Base-by-base conservation (phyloP, 495 filamentous ascomycete species). In the Wilcoxina mikolae region DNA sequence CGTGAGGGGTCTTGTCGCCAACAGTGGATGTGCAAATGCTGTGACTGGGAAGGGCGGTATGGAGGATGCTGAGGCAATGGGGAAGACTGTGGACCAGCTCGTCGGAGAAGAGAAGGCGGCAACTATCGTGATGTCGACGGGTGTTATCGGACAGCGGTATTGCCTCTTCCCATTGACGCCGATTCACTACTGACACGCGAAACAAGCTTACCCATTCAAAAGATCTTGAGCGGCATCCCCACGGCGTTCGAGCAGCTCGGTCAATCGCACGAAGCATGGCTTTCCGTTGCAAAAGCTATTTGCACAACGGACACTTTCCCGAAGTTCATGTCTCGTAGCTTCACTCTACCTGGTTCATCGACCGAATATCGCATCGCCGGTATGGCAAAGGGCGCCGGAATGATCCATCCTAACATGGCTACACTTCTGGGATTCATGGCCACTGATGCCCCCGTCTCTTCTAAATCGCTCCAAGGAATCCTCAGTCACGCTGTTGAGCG, bases 351-450 rank as follows among this genome's bases (percentile, higher is more conserved):
- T 22, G 91, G 85, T 9, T 85, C 85, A 7, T 71, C 72, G 7
- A 78, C 76, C 38, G 75, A 77, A 65, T 99, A 95, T 72, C 73
- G 76, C 60, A 82, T 99, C 24, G 87, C 84, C 24, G 91, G 91
- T 46, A 95, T 94, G 79, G 94, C 93, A 56, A 99, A 99, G 71
- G 91, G 91, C 43, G 93, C 91, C 12, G 91, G 91, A 61, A 99
- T 99, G 91, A 99, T 99, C 66, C 90, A 95, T 69, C 91, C 91
- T 20, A 95, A 99, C 73, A 95, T 98, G 90, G 91, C 88, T 41
- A 99, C 91, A 0, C 77, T 99, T 35, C 79, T 99, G 26, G 90
- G 85, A 45, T 85, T 96, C 52, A 78, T 96, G 64, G 89, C 86
- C 65, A 99, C 91, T 25, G 91, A 99, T 61, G 93, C 83, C 0